Percentiles rank a stretch among this genome's conserved stretches.
These are phyloP conservation scores for Ophiostoma tasmaniense DNA, from an alignment of 2,329 filamentous ascomycete species.

Conservation along the genomic window DNA sequence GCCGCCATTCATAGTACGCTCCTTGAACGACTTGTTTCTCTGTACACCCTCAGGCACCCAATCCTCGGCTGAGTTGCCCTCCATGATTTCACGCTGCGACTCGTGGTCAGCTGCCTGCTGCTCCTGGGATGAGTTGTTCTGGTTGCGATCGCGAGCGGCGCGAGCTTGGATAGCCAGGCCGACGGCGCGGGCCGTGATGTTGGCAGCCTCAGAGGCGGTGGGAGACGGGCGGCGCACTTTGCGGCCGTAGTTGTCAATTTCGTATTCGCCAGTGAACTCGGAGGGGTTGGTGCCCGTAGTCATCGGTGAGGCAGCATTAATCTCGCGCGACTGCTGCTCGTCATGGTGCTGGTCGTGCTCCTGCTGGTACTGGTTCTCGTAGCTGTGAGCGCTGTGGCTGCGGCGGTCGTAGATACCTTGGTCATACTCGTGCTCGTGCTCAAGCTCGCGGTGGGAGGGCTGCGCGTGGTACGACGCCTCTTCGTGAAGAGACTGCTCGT, in stretches of 20 bases:
- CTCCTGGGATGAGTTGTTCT: constrained; percentile 18
- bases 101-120: constrained; percentile 21
- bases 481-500: constrained; percentile 30
- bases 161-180: constrained; percentile 39
- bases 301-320: constrained; percentile 28
- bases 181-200: constrained; percentile 49
- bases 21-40: constrained; percentile 58
- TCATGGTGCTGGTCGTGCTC: background rate
- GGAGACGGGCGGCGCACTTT: constrained; percentile 47
- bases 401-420: too few relatives aligned
- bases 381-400: background rate
- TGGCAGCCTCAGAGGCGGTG: constrained; percentile 45
- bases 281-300: constrained; percentile 21
- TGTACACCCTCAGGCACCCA: constrained; percentile 44
- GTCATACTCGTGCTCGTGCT: background rate
- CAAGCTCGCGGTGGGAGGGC: constrained; percentile 12
- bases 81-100: background rate
- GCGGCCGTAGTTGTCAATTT: constrained; percentile 49
- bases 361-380: constrained; percentile 1
- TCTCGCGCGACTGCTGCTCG: constrained; percentile 24
- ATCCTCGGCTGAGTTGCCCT: constrained; percentile 20
- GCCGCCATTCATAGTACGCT: constrained; percentile 49
- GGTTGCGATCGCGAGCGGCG: constrained; percentile 39
- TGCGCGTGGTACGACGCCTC: constrained; percentile 24
- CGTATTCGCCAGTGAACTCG: constrained; percentile 46